Conservation (phyloP, 1,284 basidiomycete species). For the Tylopilus sp. region DNA sequence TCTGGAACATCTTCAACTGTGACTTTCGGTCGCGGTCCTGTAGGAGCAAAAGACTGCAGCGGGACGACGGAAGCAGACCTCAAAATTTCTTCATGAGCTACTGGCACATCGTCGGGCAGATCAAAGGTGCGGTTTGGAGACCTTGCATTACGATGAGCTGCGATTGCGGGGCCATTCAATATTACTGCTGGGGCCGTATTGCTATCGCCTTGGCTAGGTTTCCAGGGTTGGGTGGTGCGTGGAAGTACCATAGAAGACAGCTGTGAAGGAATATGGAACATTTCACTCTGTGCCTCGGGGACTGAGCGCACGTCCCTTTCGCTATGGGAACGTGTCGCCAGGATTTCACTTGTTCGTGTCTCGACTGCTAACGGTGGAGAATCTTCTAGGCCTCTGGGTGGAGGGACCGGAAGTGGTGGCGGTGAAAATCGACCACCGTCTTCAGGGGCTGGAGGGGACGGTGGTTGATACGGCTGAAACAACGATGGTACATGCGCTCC, state of each 20-base stretch:
- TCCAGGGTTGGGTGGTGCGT: conserved; percentile 4
- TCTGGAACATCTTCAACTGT: conserved; percentile 31
- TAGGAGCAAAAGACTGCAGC: conserved; percentile 8
- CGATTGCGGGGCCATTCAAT: not conserved
- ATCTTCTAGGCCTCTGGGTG: conserved; percentile 26
- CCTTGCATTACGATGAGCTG: conserved; percentile 8
- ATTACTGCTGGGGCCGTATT: not conserved
- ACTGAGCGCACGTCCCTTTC: conserved; percentile 6
- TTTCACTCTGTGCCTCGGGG: conserved; percentile 25
- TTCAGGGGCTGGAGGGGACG: conserved; percentile 17
- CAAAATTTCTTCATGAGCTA: conserved; percentile 13
- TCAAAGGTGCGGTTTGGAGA: conserved; percentile 1
- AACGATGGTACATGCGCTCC: conserved; percentile 21
- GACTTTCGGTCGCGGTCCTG: conserved; percentile 25
- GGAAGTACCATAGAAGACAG: not conserved
- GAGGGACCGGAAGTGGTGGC: conserved; percentile 30
- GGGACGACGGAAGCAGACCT: conserved; percentile 7
- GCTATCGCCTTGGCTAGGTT: conserved; percentile 7
- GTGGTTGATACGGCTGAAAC: conserved; percentile 27
- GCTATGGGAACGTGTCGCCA: conserved; percentile 18
- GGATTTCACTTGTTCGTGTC: conserved; percentile 27
- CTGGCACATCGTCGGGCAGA: conserved; percentile 7
- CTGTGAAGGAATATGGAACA: conserved; percentile 24
- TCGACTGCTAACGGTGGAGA: conserved; percentile 22
- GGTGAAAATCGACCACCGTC: conserved; percentile 26